Base-by-base conservation (phyloP, 2,329 filamentous ascomycete genomes). In the Aphanocladium album region DNA sequence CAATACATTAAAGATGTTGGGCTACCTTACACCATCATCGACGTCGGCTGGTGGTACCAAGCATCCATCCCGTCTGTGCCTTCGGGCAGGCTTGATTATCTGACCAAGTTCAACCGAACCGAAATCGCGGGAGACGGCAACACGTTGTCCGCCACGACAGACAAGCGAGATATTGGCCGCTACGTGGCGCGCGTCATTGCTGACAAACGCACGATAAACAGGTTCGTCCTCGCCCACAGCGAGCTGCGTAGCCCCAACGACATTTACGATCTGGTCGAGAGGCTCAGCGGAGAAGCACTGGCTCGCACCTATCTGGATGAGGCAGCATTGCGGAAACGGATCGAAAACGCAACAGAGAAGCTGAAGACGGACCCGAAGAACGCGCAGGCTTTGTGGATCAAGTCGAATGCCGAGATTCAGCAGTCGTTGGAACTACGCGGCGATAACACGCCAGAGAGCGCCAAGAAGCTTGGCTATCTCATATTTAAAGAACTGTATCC, bases 41-140 rank as follows among this genome's bases (percentile, higher is more conserved):
- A 86, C 63, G 76, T 84, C 14, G 83, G 83, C n/a, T 83, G 74
- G 73, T 86, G 83, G 83, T 80, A 82, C 66, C 80, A 84, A 65
- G 64, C 80, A 33, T 71, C 72, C 27, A 33, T 68, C 2, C 71
- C 70, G 0, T 27, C 56, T 21, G 57, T 73, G 0, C 66, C 70
- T 3, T 74, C 71, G 6, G 71, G 70, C 1, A 39, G 45, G 17
- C 19, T 60, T 27, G 79, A 82, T 65, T 78, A 79, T 62, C 73
- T 73, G 23, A 67, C 76, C 62, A 68, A 71, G 3, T 65, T 69
- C 0, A 68, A 71, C 2, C 70, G 72, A 21, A 68, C 74, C 37
- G 69, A 71, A 41, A 73, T 83, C 19, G 68, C 72, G 25, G 80
- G 77, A 2, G 76, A 80, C 62, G 82, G 82, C 0, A 74, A 78